These are phyloP conservation scores for Stemphylium beticola DNA, from an alignment of 2,329 filamentous ascomycete genomes.

Conservation along the genomic window DNA sequence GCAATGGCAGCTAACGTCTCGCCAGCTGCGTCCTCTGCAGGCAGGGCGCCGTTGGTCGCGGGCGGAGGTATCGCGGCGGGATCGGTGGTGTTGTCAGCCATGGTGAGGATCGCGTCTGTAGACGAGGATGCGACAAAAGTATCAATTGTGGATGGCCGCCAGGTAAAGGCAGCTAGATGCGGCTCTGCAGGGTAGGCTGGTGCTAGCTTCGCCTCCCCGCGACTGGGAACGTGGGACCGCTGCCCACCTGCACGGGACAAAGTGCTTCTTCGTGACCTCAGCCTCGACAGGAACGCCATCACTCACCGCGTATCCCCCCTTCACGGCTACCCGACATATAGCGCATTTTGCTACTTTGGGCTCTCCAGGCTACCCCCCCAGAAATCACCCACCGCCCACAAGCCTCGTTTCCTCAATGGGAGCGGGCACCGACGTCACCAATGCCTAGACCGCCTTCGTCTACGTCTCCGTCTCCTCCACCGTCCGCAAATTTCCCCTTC, in stretches of 20 bases:
- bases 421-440: conserved; percentile 30
- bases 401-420: conserved; percentile 14
- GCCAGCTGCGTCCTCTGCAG: conserved; percentile 42
- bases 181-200: conserved; percentile 5
- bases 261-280: not conserved
- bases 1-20: conserved; percentile 48
- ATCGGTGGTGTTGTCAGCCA: conserved; percentile 28
- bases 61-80: conserved; percentile 11
- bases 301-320: not conserved
- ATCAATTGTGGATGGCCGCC: not conserved
- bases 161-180: conserved; percentile 7
- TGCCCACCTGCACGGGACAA: not conserved
- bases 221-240: not conserved
- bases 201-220: not conserved
- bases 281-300: not conserved
- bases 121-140: too few species aligned
- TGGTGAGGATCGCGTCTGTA: too few species aligned
- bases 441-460: conserved; percentile 42
- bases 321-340: not conserved
- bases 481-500: conserved; percentile 35
- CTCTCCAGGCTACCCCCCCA: not conserved
- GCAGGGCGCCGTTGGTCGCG: conserved; percentile 36
- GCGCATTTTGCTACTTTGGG: not conserved
- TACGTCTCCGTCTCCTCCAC: conserved; percentile 32
- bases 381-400: not conserved